Percentiles rank a stretch among this genome's conserved stretches.
Conservation (phyloP, 768 basidiomycete species). For the Boletus bicolor region DNA sequence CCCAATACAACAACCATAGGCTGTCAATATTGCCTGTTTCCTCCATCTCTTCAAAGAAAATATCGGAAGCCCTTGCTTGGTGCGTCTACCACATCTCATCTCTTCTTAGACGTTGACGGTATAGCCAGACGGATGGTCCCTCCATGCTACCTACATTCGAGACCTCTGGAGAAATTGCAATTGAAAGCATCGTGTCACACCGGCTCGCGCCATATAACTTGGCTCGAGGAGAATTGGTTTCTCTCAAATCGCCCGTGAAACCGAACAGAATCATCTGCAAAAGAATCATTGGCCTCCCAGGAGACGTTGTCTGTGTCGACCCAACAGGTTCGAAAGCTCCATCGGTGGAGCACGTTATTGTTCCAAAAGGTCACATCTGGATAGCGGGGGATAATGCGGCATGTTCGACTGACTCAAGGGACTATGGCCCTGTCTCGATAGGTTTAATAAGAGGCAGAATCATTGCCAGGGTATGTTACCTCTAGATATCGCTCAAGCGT, state of each 20-base stretch:
- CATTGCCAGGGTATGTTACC: constrained; percentile 52
- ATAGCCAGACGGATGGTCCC: constrained; percentile 58
- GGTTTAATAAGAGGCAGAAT: constrained; percentile 70
- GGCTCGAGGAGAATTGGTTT: constrained; percentile 74
- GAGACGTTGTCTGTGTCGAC: constrained; percentile 86
- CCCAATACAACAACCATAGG: constrained; percentile 31
- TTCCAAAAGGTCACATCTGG: constrained; percentile 91
- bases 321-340: constrained; percentile 67
- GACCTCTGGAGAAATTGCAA: constrained; percentile 52
- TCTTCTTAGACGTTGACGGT: not conserved
- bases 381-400: constrained; percentile 85
- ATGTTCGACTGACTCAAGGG: constrained; percentile 81
- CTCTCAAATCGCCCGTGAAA: constrained; percentile 65
- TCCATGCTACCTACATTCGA: constrained; percentile 82
- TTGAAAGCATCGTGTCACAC: constrained; percentile 60
- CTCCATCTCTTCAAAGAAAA: constrained; percentile 64
- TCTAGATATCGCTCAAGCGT: not conserved
- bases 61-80: constrained; percentile 53
- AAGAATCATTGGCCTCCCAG: constrained; percentile 84
- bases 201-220: constrained; percentile 49
- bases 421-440: constrained; percentile 90
- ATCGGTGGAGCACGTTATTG: constrained; percentile 65
- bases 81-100: constrained; percentile 27
- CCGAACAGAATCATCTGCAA: constrained; percentile 77
- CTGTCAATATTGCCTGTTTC: constrained; percentile 52